A percentile compares a stretch with the other conserved stretches of the same genome.
Conservation (phyloP, 2,329 filamentous ascomycete species). For the Aspergillus sojae region DNA sequence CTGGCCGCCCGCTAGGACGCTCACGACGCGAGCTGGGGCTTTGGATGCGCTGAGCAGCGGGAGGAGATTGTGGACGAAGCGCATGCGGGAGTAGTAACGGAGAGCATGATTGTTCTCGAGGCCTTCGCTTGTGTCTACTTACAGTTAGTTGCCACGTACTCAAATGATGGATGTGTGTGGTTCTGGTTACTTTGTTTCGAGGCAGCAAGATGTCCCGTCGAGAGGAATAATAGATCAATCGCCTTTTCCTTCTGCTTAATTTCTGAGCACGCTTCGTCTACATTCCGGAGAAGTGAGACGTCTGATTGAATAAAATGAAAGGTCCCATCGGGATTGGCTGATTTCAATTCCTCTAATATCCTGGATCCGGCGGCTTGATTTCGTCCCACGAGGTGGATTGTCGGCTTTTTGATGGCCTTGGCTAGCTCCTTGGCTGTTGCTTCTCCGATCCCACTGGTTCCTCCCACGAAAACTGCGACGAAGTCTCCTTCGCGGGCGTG, state of each 20-base stretch:
- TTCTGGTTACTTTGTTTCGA: conserved; percentile 26
- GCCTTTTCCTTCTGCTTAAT: conserved; percentile 54
- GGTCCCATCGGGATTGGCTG: conserved; percentile 41
- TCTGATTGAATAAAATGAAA: conserved; percentile 20
- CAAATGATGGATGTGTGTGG: too few species aligned
- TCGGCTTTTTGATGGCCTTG: conserved; percentile 42
- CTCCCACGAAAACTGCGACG: conserved; percentile 56
- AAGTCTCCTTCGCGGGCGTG: conserved; percentile 40
- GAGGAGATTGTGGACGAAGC: conserved; percentile 60
- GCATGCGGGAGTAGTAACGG: conserved; percentile 60
- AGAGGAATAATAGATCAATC: conserved; percentile 60
- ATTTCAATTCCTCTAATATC: conserved; percentile 47
- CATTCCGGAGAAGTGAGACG: conserved; percentile 49
- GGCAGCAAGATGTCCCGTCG: conserved; percentile 44
- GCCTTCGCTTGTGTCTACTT: conserved; percentile 59
- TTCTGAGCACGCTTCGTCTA: conserved; percentile 54
- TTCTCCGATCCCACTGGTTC: conserved; percentile 56
- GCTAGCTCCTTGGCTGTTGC: conserved; percentile 51
- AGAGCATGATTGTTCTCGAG: conserved; percentile 57
- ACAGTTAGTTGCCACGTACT: neutral
- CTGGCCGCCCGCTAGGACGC: conserved; percentile 56
- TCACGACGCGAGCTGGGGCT: conserved; percentile 56
- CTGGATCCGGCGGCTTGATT: conserved; percentile 36
- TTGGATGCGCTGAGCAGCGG: conserved; percentile 55
- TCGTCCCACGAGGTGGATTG: conserved; percentile 54